Percentiles rank a stretch among this genome's conserved stretches.
Conservation (phyloP, 129 eudicot genomes). For the Flaveria brownii region DNA sequence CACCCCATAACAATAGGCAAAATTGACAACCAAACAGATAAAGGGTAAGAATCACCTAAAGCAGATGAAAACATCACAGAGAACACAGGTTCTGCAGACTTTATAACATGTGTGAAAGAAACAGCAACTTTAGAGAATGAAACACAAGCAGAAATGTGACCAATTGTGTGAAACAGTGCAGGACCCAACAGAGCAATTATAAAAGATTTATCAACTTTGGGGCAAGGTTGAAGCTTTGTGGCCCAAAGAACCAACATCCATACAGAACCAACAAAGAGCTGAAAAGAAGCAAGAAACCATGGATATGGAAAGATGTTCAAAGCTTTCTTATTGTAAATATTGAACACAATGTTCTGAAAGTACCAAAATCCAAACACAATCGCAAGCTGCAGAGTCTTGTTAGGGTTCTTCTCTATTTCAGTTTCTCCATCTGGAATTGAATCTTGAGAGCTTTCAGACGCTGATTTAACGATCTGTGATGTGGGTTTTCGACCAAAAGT, state of each 20-base stretch:
- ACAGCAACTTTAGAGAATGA: conserved; percentile 98
- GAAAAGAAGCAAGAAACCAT: conserved; percentile 91
- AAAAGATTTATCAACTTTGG: conserved; percentile 66
- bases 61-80: conserved; percentile 80
- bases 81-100: conserved; percentile 92
- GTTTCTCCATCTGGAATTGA: conserved; percentile 48
- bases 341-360: conserved; percentile 87
- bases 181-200: conserved; percentile 87
- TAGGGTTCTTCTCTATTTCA: conserved; percentile 45
- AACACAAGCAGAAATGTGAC: conserved; percentile 98
- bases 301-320: conserved; percentile 86
- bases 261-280: conserved; percentile 74
- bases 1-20: conserved; percentile 93
- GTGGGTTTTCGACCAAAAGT: conserved; percentile 33
- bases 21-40: conserved; percentile 82
- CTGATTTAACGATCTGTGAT: conserved; percentile 43
- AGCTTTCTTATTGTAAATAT: conserved; percentile 79
- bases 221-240: conserved; percentile 70
- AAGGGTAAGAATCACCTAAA: conserved; percentile 74
- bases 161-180: conserved; percentile 91
- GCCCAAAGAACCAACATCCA: conserved; percentile 87
- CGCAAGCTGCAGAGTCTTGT: conserved; percentile 66
- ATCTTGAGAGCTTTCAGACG: conserved; percentile 53
- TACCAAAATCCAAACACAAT: conserved; percentile 90
- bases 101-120: conserved; percentile 95